Evolutionary conservation across 257 asterid species (phyloP), one percentile per base, ranked within the genome.

Genomic region (Solanum peruvianum): DNA sequence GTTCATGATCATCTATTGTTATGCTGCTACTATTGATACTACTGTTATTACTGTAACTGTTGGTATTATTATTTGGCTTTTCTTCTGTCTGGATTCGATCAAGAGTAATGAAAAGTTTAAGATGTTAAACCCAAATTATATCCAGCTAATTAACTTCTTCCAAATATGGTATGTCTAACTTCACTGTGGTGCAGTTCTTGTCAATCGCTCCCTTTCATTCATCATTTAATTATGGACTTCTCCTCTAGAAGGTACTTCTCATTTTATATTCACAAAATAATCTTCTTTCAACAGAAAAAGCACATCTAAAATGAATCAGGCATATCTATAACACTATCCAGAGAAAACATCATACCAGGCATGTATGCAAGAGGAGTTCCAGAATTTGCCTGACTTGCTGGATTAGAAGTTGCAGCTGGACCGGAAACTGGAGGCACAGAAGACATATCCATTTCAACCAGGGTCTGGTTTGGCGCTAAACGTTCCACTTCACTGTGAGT

Each of bases 391-490:
- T 49, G 88, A 96, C 99, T 97, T 91, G 96, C 67, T 64, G 95
- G 93, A 77, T 89, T 89, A 89, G 96, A 82, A 90, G 92, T 91
- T 15, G 95, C 86, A 88, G 94, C 93, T 56, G 95, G 95, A 58
- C 88, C 93, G 25, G 98, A 92, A 88, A 90, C 84, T 82, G 98
- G 85, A 91, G 95, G 90, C 77, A 81, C 92, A 77, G 96, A 85
- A 23, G 97, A 25, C 52, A 81, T 91, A 76, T 95, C 99, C 92
- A 93, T 91, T 93, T 96, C 96, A 75, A 93, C 95, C 83, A 97
- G 93, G 92, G 86, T 94, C 85, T 93, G 98, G 88, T 91, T 93
- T 76, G 94, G 76, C 67, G 94, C 92, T 83, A 93, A 85, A 89
- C 62, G 93, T 86, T 93, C 84, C 88, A 93, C 87, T 89, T 96